Percentiles rank a stretch among this genome's conserved stretches.
Evolutionary conservation across 164 flowering plant species (phyloP).

Genomic region (Magnolia kwangsiensis): DNA sequence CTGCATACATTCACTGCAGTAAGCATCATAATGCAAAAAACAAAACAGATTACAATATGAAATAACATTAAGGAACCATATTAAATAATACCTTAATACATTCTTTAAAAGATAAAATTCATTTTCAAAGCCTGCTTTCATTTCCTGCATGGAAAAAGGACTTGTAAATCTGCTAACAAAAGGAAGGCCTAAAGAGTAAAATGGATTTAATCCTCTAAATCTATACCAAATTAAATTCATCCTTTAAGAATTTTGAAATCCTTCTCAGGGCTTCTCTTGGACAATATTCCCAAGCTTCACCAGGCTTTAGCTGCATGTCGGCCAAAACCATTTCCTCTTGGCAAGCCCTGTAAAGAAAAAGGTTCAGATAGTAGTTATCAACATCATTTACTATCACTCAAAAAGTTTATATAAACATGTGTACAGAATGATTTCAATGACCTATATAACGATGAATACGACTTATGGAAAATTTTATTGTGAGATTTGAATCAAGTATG

Average conservation of each 20-base stretch:
- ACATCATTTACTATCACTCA: too few relatives aligned
- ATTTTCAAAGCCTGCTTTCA: constrained; percentile 92
- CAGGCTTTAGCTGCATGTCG: constrained; percentile 84
- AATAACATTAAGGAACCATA: background rate
- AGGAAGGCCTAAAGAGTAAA: background rate
- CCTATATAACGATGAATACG: background rate
- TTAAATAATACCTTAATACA: constrained; percentile 39
- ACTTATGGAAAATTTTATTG: background rate
- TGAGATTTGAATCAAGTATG: too few relatives aligned
- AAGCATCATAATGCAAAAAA: constrained; percentile 2
- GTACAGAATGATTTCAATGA: background rate
- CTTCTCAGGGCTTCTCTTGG: constrained; percentile 84
- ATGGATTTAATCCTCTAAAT: background rate
- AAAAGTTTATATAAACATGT: background rate
- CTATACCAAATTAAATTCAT: constrained; percentile 88
- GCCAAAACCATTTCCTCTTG: constrained; percentile 94
- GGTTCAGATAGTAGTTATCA: too few relatives aligned
- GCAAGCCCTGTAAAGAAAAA: constrained; percentile 45
- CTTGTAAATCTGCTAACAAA: background rate
- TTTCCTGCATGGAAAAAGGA: constrained; percentile 41
- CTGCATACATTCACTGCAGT: constrained; percentile 34
- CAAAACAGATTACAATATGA: background rate
- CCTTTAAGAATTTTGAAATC: constrained; percentile 65
- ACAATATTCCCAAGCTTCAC: constrained; percentile 91
- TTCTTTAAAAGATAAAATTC: constrained; percentile 81